Percentiles rank a stretch among this genome's conserved stretches.
These are phyloP conservation scores for Cutaneotrichosporon dermatis DNA, from an alignment of 1,284 basidiomycete species.

Conservation along the genomic window DNA sequence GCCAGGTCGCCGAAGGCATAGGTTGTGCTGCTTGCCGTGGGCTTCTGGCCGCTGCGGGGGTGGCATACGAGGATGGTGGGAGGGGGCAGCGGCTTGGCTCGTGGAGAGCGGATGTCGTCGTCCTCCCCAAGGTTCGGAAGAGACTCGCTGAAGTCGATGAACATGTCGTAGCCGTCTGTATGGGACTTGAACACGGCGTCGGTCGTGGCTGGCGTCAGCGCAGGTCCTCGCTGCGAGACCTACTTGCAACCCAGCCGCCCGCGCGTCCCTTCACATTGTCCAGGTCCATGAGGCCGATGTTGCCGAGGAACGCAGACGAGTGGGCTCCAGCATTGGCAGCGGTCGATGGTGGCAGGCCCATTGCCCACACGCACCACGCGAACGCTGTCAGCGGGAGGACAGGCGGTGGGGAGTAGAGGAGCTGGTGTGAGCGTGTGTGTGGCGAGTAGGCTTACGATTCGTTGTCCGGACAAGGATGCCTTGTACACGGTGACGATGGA, in stretches of 20 bases:
- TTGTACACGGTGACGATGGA: conserved; percentile 38
- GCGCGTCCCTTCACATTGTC: conserved; percentile 25
- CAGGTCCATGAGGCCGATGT: conserved; percentile 43
- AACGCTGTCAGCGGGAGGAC: conserved; percentile 37
- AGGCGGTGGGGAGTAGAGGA: conserved; percentile 42
- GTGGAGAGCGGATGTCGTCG: conserved; percentile 14
- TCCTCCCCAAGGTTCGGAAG: conserved; percentile 9
- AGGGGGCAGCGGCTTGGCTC: conserved; percentile 1
- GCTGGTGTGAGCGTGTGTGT: conserved; percentile 12
- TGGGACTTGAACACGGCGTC: conserved; percentile 42
- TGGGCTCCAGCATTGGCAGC: conserved; percentile 17
- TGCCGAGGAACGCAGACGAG: conserved; percentile 32
- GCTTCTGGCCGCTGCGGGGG: conserved; percentile 5
- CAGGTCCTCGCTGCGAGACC: conserved; percentile 10
- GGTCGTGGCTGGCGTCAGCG: conserved; percentile 30
- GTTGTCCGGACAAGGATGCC: conserved; percentile 35
- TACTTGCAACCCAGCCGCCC: conserved; percentile 45
- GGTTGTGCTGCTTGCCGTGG: conserved; percentile 13
- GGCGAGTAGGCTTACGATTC: conserved; percentile 29
- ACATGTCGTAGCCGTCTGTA: conserved; percentile 37
- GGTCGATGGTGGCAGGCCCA: conserved; percentile 29
- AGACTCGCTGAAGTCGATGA: conserved; percentile 37
- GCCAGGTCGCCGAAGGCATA: conserved; percentile 40
- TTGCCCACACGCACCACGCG: conserved; percentile 40
- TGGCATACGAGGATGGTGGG: conserved; percentile 5